Evolutionary conservation across 305 asterid genomes (phyloP), one percentile per base, ranked within the genome.

Genomic region (Rubia tinctorum): DNA sequence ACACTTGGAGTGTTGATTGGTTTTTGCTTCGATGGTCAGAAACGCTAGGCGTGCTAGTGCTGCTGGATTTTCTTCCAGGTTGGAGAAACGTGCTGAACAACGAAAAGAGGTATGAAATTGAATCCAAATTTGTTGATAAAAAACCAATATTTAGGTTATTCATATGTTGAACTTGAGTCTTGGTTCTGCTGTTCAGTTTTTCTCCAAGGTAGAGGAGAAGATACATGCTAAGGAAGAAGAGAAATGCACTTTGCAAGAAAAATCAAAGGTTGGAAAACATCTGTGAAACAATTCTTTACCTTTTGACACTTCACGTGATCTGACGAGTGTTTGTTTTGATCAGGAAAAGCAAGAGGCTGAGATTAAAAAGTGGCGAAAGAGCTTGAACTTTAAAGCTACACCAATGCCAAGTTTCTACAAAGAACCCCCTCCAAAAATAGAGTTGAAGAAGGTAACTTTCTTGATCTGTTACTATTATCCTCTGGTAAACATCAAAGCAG

Each of bases 341-440:
- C 80, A 95, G 99, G 97, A 90, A 87, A 84, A 65, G 76, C 91
- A 89, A 72, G 97, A 90, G 61, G 98, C 92, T 0, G 99, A 90
- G 79, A 89, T 92, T 66, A 95, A 88, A 90, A 88, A 88, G 78
- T 84, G 89, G 75, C 82, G 98, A 79, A 92, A 91, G 88, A 88
- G 91, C 83, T 80, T 95, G 85, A 82, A 87, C 20, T 95, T 95
- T 77, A 95, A 88, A 85, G 99, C 99, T 69, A 81, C 98, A 43
- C 97, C 99, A 9, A 84, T 95, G 94, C 99, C 99, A 13, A 88
- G 82, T 81, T 95, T 95, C 86, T 95, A 95, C 84, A 92, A 88
- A 78, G 98, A 88, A 75, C 98, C 97, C 56, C 97, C 90, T 78
- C 92, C 90, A 12, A 92, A 86, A 84, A 80, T 80, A 56, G 96